Evolutionary conservation across 148 eudicot species (phyloP).

Genomic region (Selenicereus undatus): DNA sequence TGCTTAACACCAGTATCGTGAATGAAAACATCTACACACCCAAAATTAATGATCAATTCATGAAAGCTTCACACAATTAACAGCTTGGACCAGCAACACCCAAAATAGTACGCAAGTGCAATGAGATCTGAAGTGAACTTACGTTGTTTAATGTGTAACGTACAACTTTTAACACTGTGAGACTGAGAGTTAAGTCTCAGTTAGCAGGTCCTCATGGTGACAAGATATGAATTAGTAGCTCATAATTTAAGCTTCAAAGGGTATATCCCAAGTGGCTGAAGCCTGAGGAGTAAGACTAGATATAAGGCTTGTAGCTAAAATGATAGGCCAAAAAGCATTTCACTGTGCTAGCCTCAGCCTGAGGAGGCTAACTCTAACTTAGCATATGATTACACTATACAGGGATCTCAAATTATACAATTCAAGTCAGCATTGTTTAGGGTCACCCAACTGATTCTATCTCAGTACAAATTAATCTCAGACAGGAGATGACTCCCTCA

Average conservation of each 20-base stretch:
- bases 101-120: not conserved
- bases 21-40: not conserved
- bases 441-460: not conserved
- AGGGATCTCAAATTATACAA: not conserved
- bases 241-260: too few relatives aligned
- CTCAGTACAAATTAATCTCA: too few relatives aligned
- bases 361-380: not conserved
- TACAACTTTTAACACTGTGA: not conserved
- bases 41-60: not conserved
- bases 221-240: not conserved
- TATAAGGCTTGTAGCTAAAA: not conserved
- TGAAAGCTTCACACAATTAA: not conserved
- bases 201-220: not conserved
- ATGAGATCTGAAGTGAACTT: not conserved
- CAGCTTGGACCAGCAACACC: not conserved
- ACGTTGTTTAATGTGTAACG: not conserved
- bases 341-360: not conserved
- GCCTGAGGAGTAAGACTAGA: not conserved
- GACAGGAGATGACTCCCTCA: too few relatives aligned
- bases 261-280: not conserved
- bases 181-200: not conserved
- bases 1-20: not conserved
- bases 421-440: not conserved
- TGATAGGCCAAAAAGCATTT: not conserved
- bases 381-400: not conserved